phyloP scores from a whole-genome alignment of 805 yeast genomes.

The Lachancea cidri region DNA sequence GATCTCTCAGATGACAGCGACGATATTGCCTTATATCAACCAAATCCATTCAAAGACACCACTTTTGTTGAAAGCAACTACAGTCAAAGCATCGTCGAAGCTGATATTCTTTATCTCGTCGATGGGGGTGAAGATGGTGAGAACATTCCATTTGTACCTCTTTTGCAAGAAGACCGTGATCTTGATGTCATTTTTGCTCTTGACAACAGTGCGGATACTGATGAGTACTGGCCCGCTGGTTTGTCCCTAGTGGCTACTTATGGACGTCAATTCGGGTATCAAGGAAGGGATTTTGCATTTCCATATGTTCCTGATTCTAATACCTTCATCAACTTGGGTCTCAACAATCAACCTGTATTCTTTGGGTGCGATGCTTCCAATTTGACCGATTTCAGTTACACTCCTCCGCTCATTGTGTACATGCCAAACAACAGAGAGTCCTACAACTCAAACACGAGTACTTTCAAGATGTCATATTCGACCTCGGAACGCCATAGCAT shows the following conservation, averaged over 20 bases:
- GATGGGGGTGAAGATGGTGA: constrained; percentile 74
- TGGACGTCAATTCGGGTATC: constrained; percentile 49
- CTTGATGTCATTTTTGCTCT: constrained; percentile 61
- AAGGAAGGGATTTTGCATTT: constrained; percentile 57
- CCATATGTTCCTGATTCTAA: constrained; percentile 75
- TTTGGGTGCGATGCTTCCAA: constrained; percentile 76
- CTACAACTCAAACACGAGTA: constrained; percentile 64
- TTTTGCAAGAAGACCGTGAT: constrained; percentile 54
- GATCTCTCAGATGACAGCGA: constrained; percentile 47
- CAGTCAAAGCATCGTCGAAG: constrained; percentile 36
- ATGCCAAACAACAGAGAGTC: constrained; percentile 69
- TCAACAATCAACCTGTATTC: constrained; percentile 68
- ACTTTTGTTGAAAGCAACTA: constrained; percentile 30
- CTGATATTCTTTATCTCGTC: constrained; percentile 47
- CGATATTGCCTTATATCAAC: constrained; percentile 64
- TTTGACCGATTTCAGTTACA: constrained; percentile 46
- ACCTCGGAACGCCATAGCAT: constrained; percentile 53
- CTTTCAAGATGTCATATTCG: constrained; percentile 60
- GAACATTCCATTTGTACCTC: constrained; percentile 58
- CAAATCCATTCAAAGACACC: constrained; percentile 63
- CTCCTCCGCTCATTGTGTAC: constrained; percentile 75
- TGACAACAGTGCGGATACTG: constrained; percentile 67
- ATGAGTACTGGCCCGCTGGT: constrained; percentile 62
- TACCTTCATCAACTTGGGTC: constrained; percentile 54
- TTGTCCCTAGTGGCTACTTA: constrained; percentile 52